Evolutionary conservation across 495 filamentous ascomycete genomes (phyloP).

Genomic region (Astrothelium macrocarpum): DNA sequence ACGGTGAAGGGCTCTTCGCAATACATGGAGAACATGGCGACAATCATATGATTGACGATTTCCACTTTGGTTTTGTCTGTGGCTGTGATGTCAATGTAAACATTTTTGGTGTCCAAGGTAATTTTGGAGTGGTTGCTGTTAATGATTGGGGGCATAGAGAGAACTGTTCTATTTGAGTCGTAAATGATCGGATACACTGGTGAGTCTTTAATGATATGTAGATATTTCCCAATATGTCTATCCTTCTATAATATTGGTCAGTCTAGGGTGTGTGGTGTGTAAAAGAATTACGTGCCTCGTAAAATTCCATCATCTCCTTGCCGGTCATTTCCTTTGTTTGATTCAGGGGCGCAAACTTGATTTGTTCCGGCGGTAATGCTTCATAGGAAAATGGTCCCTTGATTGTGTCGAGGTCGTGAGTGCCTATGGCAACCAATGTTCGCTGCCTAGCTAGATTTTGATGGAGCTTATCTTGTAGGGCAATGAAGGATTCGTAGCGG

Average conservation of each 20-base stretch:
- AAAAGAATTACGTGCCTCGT: constrained; percentile 49
- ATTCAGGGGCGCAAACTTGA: constrained; percentile 85
- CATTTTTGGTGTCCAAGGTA: constrained; percentile 72
- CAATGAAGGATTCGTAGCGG: constrained; percentile 94
- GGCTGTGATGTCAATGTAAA: constrained; percentile 97
- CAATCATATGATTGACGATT: constrained; percentile 87
- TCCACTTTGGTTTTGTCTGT: constrained; percentile 94
- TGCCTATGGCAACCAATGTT: constrained; percentile 90
- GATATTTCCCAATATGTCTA: constrained; percentile 66
- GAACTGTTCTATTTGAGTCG: constrained; percentile 77
- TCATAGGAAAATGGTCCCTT: constrained; percentile 95
- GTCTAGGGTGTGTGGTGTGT: not conserved
- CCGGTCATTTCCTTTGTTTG: constrained; percentile 80
- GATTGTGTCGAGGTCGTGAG: constrained; percentile 90
- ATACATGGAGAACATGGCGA: constrained; percentile 95
- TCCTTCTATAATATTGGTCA: constrained; percentile 49
- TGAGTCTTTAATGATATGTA: constrained; percentile 88
- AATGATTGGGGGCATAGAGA: constrained; percentile 94
- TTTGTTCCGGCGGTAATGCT: constrained; percentile 81
- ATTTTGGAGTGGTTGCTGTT: constrained; percentile 97
- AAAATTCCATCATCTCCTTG: constrained; percentile 85
- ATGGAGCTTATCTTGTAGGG: constrained; percentile 94
- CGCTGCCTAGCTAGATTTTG: constrained; percentile 89
- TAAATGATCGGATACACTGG: constrained; percentile 96
- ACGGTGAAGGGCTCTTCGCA: constrained; percentile 80